Evolutionary conservation across 257 asterid genomes (phyloP).

Genomic region (Cinchona pubescens): DNA sequence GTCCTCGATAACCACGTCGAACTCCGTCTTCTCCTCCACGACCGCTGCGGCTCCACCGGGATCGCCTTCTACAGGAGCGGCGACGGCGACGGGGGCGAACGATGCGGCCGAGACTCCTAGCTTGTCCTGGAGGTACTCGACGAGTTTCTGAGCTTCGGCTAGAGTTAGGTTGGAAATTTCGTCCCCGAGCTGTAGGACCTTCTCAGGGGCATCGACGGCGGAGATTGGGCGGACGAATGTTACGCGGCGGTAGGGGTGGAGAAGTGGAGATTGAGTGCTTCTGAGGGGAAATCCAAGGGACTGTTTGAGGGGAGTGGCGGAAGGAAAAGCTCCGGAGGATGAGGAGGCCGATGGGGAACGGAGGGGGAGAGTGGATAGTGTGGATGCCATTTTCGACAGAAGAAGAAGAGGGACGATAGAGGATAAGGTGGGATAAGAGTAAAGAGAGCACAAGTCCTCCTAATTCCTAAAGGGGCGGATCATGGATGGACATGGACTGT

Average conservation of each 20-base stretch:
- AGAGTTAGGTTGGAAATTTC: constrained; percentile 75
- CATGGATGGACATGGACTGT: too few species aligned
- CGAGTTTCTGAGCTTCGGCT: constrained; percentile 94
- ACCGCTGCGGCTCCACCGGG: constrained; percentile 49
- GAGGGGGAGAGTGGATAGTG: constrained; percentile 49
- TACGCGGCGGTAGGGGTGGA: constrained; percentile 44
- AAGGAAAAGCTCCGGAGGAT: constrained; percentile 23
- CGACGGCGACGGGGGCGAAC: constrained; percentile 67
- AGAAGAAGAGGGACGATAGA: constrained; percentile 15
- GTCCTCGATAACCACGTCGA: constrained; percentile 79
- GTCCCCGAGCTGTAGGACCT: constrained; percentile 75
- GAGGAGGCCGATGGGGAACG: constrained; percentile 35
- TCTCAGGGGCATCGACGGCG: constrained; percentile 87
- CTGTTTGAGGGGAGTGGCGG: constrained; percentile 36
- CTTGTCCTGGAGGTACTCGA: constrained; percentile 92
- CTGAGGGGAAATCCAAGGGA: constrained; percentile 35
- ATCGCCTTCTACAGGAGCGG: constrained; percentile 32
- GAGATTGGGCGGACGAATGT: constrained; percentile 48
- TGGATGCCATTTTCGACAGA: constrained; percentile 49
- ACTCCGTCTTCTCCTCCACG: constrained; percentile 94
- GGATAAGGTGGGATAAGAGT: too few species aligned
- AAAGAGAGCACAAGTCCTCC: too few species aligned
- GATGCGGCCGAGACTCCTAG: constrained; percentile 92
- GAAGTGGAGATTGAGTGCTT: constrained; percentile 23
- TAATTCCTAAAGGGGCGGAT: too few species aligned